phyloP scores from a whole-genome alignment of 2,329 filamentous ascomycete genomes.

The Aspergillus costaricaensis region DNA sequence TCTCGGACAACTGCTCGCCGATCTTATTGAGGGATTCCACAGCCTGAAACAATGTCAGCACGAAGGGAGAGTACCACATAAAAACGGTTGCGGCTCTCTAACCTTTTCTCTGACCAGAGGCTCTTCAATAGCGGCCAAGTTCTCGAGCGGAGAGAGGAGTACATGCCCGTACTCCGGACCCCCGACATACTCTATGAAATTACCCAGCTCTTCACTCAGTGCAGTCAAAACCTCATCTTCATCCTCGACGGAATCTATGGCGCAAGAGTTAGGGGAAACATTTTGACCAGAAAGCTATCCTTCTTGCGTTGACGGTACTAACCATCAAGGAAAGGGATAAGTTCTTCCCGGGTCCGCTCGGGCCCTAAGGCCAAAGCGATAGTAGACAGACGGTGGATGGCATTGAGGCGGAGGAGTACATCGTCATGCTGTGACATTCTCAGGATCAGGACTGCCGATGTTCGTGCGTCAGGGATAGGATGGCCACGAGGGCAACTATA shows the following conservation, averaged over 20 bases:
- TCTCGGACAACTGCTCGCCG: slow-evolving; percentile 83
- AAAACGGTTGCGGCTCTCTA: slow-evolving; percentile 26
- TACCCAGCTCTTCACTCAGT: slow-evolving; percentile 92
- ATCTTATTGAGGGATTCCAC: slow-evolving; percentile 99
- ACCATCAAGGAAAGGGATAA: slow-evolving; percentile 99
- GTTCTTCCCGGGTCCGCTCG: slow-evolving; percentile 95
- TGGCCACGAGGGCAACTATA: slow-evolving; percentile 45
- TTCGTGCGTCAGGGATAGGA: slow-evolving; percentile 17
- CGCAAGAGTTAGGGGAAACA: slow-evolving; percentile 25
- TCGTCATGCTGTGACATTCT: slow-evolving; percentile 77
- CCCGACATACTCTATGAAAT: slow-evolving; percentile 96
- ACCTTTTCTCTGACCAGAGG: slow-evolving; percentile 98
- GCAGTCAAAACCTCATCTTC: slow-evolving; percentile 98
- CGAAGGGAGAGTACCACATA: not conserved
- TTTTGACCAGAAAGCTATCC: not conserved
- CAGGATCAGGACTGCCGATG: slow-evolving; percentile 15
- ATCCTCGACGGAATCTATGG: slow-evolving; percentile 94
- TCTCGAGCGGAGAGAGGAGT: slow-evolving; percentile 94
- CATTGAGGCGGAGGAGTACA: slow-evolving; percentile 95
- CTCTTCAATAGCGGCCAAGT: slow-evolving; percentile 97
- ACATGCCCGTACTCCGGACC: slow-evolving; percentile 93
- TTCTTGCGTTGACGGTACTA: slow-evolving; percentile 46
- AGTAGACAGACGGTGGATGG: slow-evolving; percentile 95
- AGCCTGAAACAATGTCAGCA: slow-evolving; percentile 59
- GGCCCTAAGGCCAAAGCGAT: slow-evolving; percentile 95